Base-by-base conservation (phyloP, 2,329 filamentous ascomycete genomes). In the Seiridium cupressi region DNA sequence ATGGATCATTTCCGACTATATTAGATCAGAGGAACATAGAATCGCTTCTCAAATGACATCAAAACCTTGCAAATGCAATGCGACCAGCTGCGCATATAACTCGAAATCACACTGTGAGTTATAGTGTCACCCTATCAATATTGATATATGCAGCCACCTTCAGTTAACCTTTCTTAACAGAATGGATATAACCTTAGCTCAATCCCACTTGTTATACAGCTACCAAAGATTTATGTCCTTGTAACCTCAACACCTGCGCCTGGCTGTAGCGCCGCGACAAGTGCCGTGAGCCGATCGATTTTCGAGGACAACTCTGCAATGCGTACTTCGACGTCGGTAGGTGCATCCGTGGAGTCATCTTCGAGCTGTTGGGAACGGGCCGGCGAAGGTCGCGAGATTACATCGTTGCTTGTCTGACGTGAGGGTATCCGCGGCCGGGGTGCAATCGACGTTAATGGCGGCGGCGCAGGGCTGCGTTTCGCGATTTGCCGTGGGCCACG, bases 281-380 rank as follows among this genome's bases (percentile, higher is more conserved):
- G 68, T 26, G 79, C 75, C 0, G 84, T 85, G 63, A 88, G 73
- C 59, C 80, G 80, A 64, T 87, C 84, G 65, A 89, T 85, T 76
- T 87, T 87, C 51, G 71, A 72, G 47, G 79, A 77, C 65, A 88
- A 70, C 63, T 87, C 84, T 3, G 74, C 71, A 58, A 88, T 79
- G 62, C 82, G 81, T 34, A 79, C 76, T 65, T 87, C 84, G 46
- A 79, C 69, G 11, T 74, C 70, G 1, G 72, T 73, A 11, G 78
- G 75, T 18, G 74, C 75, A 46, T 77, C 71, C 40, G 69, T 65
- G 2, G 55, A 61, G 48, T 78, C 74, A 32, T 78, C 75, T n/a
- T 77, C 74, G 3, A 38, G 59, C 48, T 58, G 61, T n/a, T 65
- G 62, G 42, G 55, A 57, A 44, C 64, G 60, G 3, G 66, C 67